Base-by-base conservation (phyloP, 805 yeast species). In the Candida andamanensis region DNA sequence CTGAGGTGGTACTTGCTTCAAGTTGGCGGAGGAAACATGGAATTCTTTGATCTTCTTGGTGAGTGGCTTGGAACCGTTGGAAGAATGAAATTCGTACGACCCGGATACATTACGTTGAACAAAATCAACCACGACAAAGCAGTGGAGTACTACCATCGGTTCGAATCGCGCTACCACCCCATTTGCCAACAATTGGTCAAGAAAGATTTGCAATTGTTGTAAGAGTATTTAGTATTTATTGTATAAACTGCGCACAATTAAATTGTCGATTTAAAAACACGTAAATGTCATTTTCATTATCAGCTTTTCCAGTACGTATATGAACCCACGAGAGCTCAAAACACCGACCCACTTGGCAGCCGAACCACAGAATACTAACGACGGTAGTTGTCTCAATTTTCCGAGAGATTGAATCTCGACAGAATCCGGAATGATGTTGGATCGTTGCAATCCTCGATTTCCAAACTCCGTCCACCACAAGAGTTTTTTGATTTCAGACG, bases 401-500 rank as follows among this genome's bases (percentile, higher is more conserved):
- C 46, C 2, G 46, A 41, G 8, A 29, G 46, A 28, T 32, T 41
- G 15, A 41, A 30, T 24, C 38, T 73, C 15, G 84, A 46, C 17
- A 40, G 53, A 31, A 42, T 55, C 36, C 54, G 68, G 60, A 52
- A 52, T 25, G 80, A 75, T 42, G 59, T 76, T 15, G 62, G 60
- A 24, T 44, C 78, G 3, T 45, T 90, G 30, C 85, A 81, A 52
- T 50, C 69, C 23, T 74, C 79, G 41, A 66, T 87, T 40, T 60
- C 92, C 29, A 75, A 83, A 48, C 58, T 92, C 40, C 80, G 84
- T 52, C 85, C 97, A 22, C 89, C 94, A 25, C 92, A 82, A 58
- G 98, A 92, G 56, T 92, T 92, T 55, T 85, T 92, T 52, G 97
- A 92, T 56, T 61, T 84, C 52, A 83, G 87, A 59, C 80, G 95